Conservation (phyloP, 371 early-diverging fungal species). For the Mucor sp. region DNA sequence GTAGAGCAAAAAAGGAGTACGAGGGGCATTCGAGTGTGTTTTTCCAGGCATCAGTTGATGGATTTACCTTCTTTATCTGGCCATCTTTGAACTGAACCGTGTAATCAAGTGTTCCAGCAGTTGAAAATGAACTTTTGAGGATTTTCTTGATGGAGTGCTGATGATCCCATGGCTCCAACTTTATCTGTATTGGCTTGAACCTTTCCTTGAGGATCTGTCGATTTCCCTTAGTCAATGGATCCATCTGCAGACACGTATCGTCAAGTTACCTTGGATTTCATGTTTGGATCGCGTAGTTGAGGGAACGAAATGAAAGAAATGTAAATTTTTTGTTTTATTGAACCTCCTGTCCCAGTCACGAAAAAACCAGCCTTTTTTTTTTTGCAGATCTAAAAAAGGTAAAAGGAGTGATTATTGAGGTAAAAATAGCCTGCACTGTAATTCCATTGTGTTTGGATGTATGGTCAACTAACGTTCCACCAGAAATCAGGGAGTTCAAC, state of each 20-base stretch:
- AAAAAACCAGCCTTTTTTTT: background rate
- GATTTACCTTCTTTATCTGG: conserved; percentile 9
- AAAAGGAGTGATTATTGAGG: background rate
- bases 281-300: background rate
- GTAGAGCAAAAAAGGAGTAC: background rate
- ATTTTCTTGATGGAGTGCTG: background rate
- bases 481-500: conserved; percentile 7
- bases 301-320: background rate
- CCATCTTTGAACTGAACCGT: conserved; percentile 11
- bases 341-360: conserved; percentile 1
- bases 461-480: conserved; percentile 15
- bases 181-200: conserved; percentile 2
- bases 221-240: background rate
- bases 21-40: background rate
- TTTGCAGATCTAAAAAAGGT: conserved; percentile 5
- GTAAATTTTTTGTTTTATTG: conserved; percentile 2
- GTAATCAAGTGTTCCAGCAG: conserved; percentile 4
- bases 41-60: background rate
- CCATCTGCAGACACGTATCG: background rate
- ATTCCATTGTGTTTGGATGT: background rate
- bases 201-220: background rate
- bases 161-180: background rate
- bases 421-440: conserved; percentile 14
- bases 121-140: background rate
- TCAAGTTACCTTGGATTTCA: background rate